phyloP scores from a whole-genome alignment of 108 stramenopile species.

The Bacterosira constricta region DNA sequence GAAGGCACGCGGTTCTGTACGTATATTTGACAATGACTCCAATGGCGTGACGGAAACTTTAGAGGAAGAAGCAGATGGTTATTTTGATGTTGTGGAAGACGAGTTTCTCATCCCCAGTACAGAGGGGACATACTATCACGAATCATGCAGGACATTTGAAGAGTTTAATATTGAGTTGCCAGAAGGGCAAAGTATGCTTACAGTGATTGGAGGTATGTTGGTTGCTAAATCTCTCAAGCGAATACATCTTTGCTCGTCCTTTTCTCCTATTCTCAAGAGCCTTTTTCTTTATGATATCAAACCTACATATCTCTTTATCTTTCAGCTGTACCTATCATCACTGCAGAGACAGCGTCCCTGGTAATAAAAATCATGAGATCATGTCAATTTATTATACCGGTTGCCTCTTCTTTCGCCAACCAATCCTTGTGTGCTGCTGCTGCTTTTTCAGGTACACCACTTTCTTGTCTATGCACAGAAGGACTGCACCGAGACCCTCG shows the following conservation, averaged over 20 bases:
- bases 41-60: constrained; percentile 12
- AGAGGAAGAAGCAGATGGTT: constrained; percentile 31
- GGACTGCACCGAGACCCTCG: background rate
- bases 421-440: no score
- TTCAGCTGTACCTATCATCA: constrained; percentile 5
- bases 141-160: constrained; percentile 41
- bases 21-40: constrained; percentile 33
- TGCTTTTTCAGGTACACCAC: no score
- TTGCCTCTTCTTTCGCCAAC: no score
- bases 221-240: no score
- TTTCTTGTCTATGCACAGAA: constrained; percentile 26
- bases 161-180: constrained; percentile 46
- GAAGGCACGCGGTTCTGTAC: constrained; percentile 41
- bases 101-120: constrained; percentile 33
- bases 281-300: background rate
- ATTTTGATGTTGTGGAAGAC: constrained; percentile 29
- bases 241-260: no score
- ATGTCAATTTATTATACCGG: no score
- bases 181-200: constrained; percentile 4
- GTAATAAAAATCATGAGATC: no score
- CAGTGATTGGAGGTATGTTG: constrained; percentile 5
- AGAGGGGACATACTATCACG: constrained; percentile 51
- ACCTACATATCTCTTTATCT: no score
- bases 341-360: constrained; percentile 3
- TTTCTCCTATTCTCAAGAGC: background rate